Conservation (phyloP, 139 green algal species). For the Ettlia oleoabundans region DNA sequence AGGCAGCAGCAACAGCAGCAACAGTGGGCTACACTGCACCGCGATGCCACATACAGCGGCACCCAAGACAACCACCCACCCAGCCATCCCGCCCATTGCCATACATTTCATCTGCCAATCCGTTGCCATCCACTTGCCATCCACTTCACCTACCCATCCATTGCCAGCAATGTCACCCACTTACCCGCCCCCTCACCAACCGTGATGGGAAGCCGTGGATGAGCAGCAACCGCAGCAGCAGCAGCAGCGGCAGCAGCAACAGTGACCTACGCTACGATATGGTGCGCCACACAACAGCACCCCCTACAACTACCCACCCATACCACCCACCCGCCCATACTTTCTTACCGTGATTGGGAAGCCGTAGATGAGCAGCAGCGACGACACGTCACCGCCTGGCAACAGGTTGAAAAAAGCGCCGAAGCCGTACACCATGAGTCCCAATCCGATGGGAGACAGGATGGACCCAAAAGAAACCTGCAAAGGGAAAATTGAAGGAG, state of each 20-base stretch:
- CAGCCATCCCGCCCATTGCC: not conserved
- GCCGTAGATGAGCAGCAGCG: conserved; percentile 96
- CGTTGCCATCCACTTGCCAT: too few species aligned
- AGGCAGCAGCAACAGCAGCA: conserved; percentile 43
- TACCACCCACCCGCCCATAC: not conserved
- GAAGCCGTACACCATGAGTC: conserved; percentile 88
- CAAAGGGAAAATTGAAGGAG: not conserved
- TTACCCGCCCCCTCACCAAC: too few species aligned
- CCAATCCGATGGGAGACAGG: conserved; percentile 75
- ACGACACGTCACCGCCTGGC: conserved; percentile 86
- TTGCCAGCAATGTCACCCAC: too few species aligned
- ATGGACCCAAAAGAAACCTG: conserved; percentile 91
- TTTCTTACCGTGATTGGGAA: conserved; percentile 81
- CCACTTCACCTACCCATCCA: too few species aligned
- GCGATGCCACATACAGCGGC: too few species aligned
- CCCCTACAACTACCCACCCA: not conserved
- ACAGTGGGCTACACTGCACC: not conserved
- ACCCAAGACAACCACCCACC: not conserved
- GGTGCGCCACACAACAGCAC: too few species aligned
- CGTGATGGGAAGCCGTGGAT: too few species aligned
- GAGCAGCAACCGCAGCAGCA: too few species aligned
- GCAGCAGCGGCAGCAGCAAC: too few species aligned
- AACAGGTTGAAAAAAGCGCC: conserved; percentile 94
- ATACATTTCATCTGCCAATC: too few species aligned
- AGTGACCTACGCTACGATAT: too few species aligned